Percentiles rank a stretch among this genome's conserved stretches.
These are phyloP conservation scores for Fusarium torreyae DNA, from an alignment of 2,329 filamentous ascomycete genomes.

Conservation along the genomic window DNA sequence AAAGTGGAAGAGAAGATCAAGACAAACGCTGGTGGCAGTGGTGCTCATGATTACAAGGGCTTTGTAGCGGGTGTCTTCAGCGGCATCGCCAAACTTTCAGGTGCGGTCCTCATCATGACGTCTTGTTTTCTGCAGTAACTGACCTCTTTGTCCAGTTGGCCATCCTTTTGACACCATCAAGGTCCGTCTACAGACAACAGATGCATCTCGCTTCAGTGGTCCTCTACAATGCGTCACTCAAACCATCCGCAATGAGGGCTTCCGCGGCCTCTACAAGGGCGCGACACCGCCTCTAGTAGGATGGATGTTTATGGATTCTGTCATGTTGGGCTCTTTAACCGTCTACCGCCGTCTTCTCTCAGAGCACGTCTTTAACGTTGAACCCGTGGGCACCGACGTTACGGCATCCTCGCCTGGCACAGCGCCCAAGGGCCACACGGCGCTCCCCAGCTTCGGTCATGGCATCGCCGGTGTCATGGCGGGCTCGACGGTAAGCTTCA, in stretches of 20 bases:
- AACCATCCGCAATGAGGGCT: slow-evolving; percentile 88
- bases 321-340: slow-evolving; percentile 93
- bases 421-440: slow-evolving; percentile 45
- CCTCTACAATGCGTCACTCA: slow-evolving; percentile 88
- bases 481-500: slow-evolving; percentile 90
- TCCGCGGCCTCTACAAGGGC: slow-evolving; percentile 92
- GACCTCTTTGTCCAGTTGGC: slow-evolving; percentile 62
- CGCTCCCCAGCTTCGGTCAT: slow-evolving; percentile 84
- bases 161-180: slow-evolving; percentile 96
- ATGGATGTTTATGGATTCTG: slow-evolving; percentile 97
- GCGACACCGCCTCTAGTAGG: slow-evolving; percentile 92
- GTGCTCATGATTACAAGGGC: slow-evolving; percentile 81
- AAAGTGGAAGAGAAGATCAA: slow-evolving; percentile 16
- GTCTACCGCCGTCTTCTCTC: slow-evolving; percentile 89
- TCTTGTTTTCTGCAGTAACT: slow-evolving; percentile 9
- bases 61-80: slow-evolving; percentile 98
- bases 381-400: slow-evolving; percentile 35
- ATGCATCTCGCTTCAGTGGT: slow-evolving; percentile 82
- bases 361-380: slow-evolving; percentile 80
- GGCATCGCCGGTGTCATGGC: slow-evolving; percentile 90
- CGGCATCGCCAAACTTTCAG: slow-evolving; percentile 89
- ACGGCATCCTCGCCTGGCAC: slow-evolving; percentile 27
- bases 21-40: slow-evolving; percentile 15
- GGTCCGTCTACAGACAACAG: slow-evolving; percentile 92
- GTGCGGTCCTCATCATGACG: slow-evolving; percentile 62